Base-by-base conservation (phyloP, 1,139 yeast genomes). In the Maudiozyma humilis region DNA sequence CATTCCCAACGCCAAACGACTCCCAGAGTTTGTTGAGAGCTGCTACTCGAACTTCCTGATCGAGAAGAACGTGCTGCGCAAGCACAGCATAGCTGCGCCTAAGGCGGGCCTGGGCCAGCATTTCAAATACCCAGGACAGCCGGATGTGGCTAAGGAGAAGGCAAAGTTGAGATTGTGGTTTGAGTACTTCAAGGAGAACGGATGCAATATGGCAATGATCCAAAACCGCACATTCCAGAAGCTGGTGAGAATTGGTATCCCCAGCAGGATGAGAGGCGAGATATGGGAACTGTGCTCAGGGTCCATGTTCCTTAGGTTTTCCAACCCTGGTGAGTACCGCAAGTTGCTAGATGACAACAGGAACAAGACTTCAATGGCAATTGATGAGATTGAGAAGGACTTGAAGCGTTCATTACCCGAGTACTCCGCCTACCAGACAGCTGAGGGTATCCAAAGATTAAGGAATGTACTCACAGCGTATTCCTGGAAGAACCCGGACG, bases 351-450 rank as follows among this genome's bases (percentile, higher is more conserved):
- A 70, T 2, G 80, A 75, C 18, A 80, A 84, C 59, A 70, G 68
- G 29, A 82, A 78, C 10, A 76, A 80, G 48, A 69, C 68, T 2
- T 84, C 96, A 0, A 67, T 85, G 44, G 97, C 98, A 0, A 80
- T 89, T 40, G 98, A 91, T 51, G 99, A 93, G 59, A 93, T 93
- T 52, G 97, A 89, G 61, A 93, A 93, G 62, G 99, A 93, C 65
- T 73, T 93, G 59, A 87, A 89, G 59, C 72, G 99, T 47, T 88
- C 96, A 0, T 67, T 93, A 47, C 99, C 99, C 0, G 98, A 93
- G 64, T 93, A 91, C 60, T 82, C 94, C 2, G 98, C 96, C 0
- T 93, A 89, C 59, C 97, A 91, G 63, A 72, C 74, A 10, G 75
- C 75, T 4, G 94, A 85, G 56, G 98, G 99, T 6, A 89, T 93